These are phyloP conservation scores for Wallacemonas sp. DNA, from an alignment of 208 protist genomes.

Conservation along the genomic window DNA sequence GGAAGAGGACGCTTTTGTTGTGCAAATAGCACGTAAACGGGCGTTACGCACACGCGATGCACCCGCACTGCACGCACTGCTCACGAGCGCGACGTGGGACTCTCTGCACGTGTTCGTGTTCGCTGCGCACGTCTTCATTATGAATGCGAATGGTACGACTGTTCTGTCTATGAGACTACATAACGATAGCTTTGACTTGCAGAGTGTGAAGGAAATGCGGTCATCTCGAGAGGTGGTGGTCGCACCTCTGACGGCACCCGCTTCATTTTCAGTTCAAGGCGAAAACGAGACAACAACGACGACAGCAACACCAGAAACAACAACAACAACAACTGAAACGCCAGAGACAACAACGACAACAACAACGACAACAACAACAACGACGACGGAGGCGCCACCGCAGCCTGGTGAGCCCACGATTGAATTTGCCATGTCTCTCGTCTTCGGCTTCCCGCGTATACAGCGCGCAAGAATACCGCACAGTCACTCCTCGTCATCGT, in stretches of 20 bases:
- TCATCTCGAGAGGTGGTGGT: too few relatives aligned
- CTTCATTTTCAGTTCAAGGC: not conserved
- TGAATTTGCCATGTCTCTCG: not conserved
- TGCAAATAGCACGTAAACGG: not conserved
- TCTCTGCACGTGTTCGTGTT: slow-evolving; percentile 1
- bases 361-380: slow-evolving; percentile 16
- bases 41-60: slow-evolving; percentile 20
- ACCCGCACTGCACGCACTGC: slow-evolving; percentile 19
- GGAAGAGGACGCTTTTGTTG: not conserved
- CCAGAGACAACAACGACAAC: not conserved
- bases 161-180: slow-evolving; percentile 2
- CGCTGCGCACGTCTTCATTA: not conserved
- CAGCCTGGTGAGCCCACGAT: slow-evolving; percentile 7
- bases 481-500: not conserved
- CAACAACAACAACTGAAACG: not conserved
- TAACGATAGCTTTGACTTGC: not conserved
- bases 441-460: slow-evolving; percentile 3
- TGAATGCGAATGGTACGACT: not conserved
- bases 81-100: slow-evolving; percentile 6
- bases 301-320: not conserved
- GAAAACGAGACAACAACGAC: slow-evolving; percentile 1
- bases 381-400: slow-evolving; percentile 1
- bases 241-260: too few relatives aligned
- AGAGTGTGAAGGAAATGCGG: too few relatives aligned
- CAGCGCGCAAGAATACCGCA: not conserved